Percentiles rank a stretch among this genome's conserved stretches.
These are phyloP conservation scores for Verticillium isaacii DNA, from an alignment of 2,329 filamentous ascomycete species.

Conservation along the genomic window DNA sequence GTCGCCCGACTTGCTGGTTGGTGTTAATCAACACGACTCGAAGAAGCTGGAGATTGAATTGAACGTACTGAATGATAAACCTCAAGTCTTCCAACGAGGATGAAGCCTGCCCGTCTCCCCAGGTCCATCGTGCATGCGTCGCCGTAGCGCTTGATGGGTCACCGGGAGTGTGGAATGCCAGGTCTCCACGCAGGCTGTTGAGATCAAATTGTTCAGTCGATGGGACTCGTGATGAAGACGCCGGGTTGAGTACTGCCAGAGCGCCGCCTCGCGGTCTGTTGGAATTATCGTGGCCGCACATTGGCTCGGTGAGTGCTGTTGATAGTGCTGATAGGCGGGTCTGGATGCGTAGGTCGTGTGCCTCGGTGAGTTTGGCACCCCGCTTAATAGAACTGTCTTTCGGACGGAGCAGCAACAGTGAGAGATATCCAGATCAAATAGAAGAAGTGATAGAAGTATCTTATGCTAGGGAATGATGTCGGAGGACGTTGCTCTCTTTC, in stretches of 20 bases:
- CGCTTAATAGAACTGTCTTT: too few relatives aligned
- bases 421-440: too few relatives aligned
- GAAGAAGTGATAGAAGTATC: too few relatives aligned
- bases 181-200: slow-evolving; percentile 24
- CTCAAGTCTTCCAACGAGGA: slow-evolving; percentile 18
- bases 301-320: slow-evolving; percentile 15
- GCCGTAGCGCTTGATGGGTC: slow-evolving; percentile 29
- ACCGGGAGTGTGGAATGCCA: slow-evolving; percentile 38
- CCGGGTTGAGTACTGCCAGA: slow-evolving; percentile 35
- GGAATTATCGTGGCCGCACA: slow-evolving; percentile 40
- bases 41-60: not conserved
- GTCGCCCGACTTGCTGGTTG: slow-evolving; percentile 35
- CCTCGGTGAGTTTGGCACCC: not conserved
- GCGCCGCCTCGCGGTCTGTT: slow-evolving; percentile 39
- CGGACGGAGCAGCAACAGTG: too few relatives aligned
- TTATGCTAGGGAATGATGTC: too few relatives aligned
- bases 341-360: not conserved
- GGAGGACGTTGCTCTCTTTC: too few relatives aligned
- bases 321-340: not conserved
- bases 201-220: not conserved
- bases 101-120: slow-evolving; percentile 10
- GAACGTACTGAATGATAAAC: slow-evolving; percentile 40
- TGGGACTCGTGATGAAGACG: not conserved
- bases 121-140: slow-evolving; percentile 38
- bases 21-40: not conserved